These are phyloP conservation scores for Acanthamoeba quina DNA, from an alignment of 208 protist species.

Conservation along the genomic window DNA sequence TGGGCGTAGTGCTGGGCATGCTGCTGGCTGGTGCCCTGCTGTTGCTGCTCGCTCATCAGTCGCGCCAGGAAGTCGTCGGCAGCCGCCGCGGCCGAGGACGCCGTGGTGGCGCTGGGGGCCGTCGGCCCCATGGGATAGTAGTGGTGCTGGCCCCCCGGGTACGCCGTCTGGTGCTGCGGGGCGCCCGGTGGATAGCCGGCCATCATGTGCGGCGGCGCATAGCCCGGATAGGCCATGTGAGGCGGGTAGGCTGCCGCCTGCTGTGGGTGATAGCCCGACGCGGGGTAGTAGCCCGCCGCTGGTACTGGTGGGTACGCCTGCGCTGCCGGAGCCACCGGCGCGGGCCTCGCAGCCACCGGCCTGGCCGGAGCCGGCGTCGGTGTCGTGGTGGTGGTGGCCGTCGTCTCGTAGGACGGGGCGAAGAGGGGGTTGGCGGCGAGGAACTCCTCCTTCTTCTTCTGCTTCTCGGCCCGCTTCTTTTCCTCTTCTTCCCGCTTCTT, in stretches of 20 bases:
- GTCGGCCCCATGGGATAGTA: background rate
- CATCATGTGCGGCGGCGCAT: background rate
- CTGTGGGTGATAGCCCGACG: background rate
- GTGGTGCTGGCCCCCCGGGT: background rate
- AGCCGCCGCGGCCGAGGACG: background rate
- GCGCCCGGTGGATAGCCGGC: background rate
- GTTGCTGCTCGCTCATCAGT: constrained; percentile 33
- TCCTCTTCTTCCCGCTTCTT: constrained; percentile 62
- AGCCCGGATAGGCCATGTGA: background rate
- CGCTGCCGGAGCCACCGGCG: background rate
- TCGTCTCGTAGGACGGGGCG: background rate
- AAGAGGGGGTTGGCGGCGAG: constrained; percentile 35
- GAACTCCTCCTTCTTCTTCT: constrained; percentile 57
- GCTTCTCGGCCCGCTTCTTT: constrained; percentile 51
- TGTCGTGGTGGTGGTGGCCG: background rate
- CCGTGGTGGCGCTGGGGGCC: background rate
- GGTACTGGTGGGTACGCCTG: background rate
- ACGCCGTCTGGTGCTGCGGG: background rate
- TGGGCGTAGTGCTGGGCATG: background rate
- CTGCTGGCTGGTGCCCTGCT: background rate
- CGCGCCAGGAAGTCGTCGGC: constrained; percentile 38
- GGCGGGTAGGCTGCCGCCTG: background rate
- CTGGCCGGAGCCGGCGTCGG: background rate
- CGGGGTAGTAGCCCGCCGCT: background rate
- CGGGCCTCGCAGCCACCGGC: background rate